These are phyloP conservation scores for Penstemon eatonii DNA, from an alignment of 257 asterid genomes.

Conservation along the genomic window DNA sequence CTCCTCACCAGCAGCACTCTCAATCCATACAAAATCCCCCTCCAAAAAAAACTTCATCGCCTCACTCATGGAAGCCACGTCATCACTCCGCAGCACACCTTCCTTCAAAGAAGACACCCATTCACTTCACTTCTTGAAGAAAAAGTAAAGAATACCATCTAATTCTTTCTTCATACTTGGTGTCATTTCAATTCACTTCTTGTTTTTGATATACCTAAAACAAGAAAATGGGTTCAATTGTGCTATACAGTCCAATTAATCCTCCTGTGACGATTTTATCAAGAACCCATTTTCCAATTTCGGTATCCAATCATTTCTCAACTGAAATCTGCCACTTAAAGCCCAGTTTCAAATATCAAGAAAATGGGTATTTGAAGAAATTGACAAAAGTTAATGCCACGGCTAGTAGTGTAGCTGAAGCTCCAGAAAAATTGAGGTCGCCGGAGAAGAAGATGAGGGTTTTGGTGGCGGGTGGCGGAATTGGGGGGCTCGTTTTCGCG, in stretches of 20 bases:
- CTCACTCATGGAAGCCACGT: too few species aligned
- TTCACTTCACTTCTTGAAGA: too few species aligned
- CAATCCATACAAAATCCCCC: too few species aligned
- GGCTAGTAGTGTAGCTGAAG: conserved; percentile 22
- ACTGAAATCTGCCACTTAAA: conserved; percentile 36
- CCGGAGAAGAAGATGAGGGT: conserved; percentile 60
- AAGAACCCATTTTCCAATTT: conserved; percentile 42
- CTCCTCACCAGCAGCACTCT: too few species aligned
- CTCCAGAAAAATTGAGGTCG: conserved; percentile 12
- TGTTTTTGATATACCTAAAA: background rate
- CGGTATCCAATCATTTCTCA: too few species aligned
- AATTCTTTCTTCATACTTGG: background rate
- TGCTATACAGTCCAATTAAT: conserved; percentile 48
- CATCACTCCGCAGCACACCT: too few species aligned
- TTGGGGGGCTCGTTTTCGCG: conserved; percentile 90
- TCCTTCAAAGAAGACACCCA: background rate
- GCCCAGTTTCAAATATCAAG: conserved; percentile 20
- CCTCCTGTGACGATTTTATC: conserved; percentile 46
- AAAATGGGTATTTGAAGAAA: conserved; percentile 36
- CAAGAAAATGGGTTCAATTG: conserved; percentile 44
- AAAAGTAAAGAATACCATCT: background rate
- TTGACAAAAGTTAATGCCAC: conserved; percentile 35
- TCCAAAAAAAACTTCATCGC: too few species aligned
- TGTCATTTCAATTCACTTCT: conserved; percentile 6
- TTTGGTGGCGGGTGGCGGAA: conserved; percentile 96